Conservation (phyloP, 2,329 filamentous ascomycete species). For the Neoascochyta sp. region DNA sequence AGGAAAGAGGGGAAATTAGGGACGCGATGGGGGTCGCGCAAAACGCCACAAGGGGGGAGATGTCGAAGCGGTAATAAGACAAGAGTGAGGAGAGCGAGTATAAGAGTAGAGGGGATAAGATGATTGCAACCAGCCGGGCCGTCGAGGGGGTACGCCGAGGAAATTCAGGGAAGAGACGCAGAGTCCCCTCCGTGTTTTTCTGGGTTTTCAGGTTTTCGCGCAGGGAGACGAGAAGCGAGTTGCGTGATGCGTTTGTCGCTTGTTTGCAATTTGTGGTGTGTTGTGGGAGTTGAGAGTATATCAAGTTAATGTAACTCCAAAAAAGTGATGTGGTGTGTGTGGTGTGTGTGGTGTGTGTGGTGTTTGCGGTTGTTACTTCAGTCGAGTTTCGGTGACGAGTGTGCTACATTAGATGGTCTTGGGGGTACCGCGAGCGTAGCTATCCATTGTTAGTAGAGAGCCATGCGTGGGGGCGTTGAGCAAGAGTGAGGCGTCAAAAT, state of each 20-base stretch:
- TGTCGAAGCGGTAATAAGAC: constrained; percentile 12
- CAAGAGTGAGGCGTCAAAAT: too few species aligned
- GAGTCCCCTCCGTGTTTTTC: constrained; percentile 32
- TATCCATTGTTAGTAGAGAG: constrained; percentile 11
- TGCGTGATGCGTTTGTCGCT: constrained; percentile 14
- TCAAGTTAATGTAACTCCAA: constrained; percentile 14
- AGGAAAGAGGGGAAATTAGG: constrained; percentile 9
- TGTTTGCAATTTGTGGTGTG: constrained; percentile 15
- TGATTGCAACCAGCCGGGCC: constrained; percentile 20
- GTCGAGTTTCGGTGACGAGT: constrained; percentile 6
- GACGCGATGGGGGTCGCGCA: constrained; percentile 25
- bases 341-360: constrained; percentile 7
- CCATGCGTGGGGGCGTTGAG: too few species aligned
- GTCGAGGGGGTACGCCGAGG: constrained; percentile 23
- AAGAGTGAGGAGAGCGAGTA: constrained; percentile 8
- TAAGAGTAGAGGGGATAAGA: constrained; percentile 7
- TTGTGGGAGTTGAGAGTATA: constrained; percentile 12
- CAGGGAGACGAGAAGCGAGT: constrained; percentile 20
- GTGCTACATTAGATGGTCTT: constrained; percentile 25
- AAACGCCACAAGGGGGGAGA: constrained; percentile 18
- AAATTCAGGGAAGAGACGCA: constrained; percentile 28
- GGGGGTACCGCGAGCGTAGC: constrained; percentile 23
- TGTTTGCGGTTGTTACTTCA: constrained; percentile 16
- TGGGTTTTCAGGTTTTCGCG: constrained; percentile 25
- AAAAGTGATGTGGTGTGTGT: constrained; percentile 9